These are phyloP conservation scores for Erythrophleum fordii DNA, from an alignment of 306 rosid species.

Conservation along the genomic window DNA sequence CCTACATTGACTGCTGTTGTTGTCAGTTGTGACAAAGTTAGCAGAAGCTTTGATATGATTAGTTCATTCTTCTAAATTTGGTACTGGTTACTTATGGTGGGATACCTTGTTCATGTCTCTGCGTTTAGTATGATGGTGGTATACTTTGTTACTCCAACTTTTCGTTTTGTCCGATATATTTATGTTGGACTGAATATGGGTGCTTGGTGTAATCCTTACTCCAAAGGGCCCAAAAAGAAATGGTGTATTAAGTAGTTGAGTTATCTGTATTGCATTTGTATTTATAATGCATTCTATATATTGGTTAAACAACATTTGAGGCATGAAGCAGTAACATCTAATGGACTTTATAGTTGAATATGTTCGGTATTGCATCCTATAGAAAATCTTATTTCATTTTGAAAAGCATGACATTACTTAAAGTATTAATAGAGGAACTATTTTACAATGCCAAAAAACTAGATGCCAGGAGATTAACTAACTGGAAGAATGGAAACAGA, in stretches of 20 bases:
- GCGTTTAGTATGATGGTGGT: neutral
- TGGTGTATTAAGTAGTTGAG: neutral
- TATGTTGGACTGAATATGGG: conserved; percentile 25
- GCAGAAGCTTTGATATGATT: neutral
- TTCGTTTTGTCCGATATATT: conserved; percentile 1
- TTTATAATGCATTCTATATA: neutral
- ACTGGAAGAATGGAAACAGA: neutral
- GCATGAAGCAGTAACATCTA: neutral
- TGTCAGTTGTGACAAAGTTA: neutral
- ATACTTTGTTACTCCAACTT: neutral
- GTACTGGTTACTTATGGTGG: neutral
- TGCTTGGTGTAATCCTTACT: neutral
- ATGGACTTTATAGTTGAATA: neutral
- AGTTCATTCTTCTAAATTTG: neutral
- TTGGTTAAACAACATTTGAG: neutral
- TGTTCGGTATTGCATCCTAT: neutral
- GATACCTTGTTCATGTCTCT: conserved; percentile 5
- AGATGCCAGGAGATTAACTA: neutral
- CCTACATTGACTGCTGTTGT: conserved; percentile 6
- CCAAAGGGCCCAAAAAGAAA: conserved; percentile 14
- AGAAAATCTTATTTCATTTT: neutral
- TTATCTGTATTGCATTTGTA: neutral
- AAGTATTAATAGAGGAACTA: neutral
- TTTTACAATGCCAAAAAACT: neutral
- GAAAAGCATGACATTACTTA: neutral